phyloP scores from a whole-genome alignment of 2,329 filamentous ascomycete genomes.

The Colletotrichum liriopes region DNA sequence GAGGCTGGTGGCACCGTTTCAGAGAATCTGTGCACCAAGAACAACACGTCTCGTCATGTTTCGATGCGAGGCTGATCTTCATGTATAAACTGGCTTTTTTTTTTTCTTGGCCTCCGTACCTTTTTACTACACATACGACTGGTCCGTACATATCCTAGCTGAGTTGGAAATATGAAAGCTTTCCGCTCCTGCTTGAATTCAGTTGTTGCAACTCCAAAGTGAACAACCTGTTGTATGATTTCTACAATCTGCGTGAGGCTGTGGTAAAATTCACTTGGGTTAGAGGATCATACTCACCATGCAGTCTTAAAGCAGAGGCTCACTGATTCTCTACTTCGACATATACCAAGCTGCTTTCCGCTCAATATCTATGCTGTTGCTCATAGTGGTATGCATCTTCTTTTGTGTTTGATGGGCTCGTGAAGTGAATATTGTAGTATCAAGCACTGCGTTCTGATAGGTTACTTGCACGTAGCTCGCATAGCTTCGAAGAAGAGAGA shows the following conservation, averaged over 20 bases:
- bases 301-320: not conserved
- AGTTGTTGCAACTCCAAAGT: not conserved
- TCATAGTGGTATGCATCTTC: no score
- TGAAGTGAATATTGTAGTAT: no score
- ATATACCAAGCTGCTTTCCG: not conserved
- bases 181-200: not conserved
- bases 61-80: not conserved
- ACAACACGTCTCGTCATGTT: not conserved
- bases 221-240: no score
- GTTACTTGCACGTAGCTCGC: no score
- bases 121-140: not conserved
- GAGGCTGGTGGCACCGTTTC: not conserved
- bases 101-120: not conserved
- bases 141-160: not conserved
- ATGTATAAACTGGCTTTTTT: not conserved
- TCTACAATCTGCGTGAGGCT: not conserved
- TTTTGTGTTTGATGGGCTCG: no score
- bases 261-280: no score
- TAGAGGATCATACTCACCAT: no score
- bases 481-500: no score
- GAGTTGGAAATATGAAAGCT: not conserved
- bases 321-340: not conserved
- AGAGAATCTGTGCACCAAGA: not conserved
- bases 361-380: not conserved
- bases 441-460: no score